Evolutionary conservation across 2,329 filamentous ascomycete genomes (phyloP).

Genomic region (Aplosporella prunicola): DNA sequence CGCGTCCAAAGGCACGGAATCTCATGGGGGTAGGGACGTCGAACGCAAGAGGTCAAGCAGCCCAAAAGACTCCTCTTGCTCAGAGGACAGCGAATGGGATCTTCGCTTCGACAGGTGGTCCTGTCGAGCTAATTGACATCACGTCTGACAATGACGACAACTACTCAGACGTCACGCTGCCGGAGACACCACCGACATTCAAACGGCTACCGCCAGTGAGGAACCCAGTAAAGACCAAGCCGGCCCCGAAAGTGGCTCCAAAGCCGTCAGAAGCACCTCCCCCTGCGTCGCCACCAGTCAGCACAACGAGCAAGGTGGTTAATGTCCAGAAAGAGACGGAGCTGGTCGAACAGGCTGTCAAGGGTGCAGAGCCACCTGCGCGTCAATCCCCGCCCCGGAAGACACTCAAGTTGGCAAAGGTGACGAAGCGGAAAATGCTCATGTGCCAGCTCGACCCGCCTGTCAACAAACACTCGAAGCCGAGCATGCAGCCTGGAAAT

Average conservation of each 20-base stretch:
- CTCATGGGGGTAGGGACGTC: neutral
- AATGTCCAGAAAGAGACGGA: slow-evolving; percentile 18
- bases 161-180: slow-evolving; percentile 7
- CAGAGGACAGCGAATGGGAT: neutral
- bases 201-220: neutral
- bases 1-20: neutral
- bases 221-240: neutral
- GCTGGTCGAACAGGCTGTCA: slow-evolving; percentile 6
- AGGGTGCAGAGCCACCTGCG: neutral
- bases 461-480: no score
- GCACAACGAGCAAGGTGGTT: slow-evolving; percentile 27
- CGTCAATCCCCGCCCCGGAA: no score
- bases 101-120: neutral
- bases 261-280: slow-evolving; percentile 18
- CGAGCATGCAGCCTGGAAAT: no score
- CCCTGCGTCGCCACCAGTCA: slow-evolving; percentile 29
- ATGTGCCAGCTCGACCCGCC: no score
- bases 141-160: slow-evolving; percentile 7
- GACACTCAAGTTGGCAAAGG: no score
- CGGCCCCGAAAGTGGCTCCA: slow-evolving; percentile 6
- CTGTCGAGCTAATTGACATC: slow-evolving; percentile 6
- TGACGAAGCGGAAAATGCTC: no score
- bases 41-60: neutral
- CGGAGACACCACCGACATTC: slow-evolving; percentile 3
- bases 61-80: slow-evolving; percentile 1